A percentile compares a stretch with the other conserved stretches of the same genome.
phyloP scores from a whole-genome alignment of 108 stramenopile genomes.

The Conticribra weissflogii region DNA sequence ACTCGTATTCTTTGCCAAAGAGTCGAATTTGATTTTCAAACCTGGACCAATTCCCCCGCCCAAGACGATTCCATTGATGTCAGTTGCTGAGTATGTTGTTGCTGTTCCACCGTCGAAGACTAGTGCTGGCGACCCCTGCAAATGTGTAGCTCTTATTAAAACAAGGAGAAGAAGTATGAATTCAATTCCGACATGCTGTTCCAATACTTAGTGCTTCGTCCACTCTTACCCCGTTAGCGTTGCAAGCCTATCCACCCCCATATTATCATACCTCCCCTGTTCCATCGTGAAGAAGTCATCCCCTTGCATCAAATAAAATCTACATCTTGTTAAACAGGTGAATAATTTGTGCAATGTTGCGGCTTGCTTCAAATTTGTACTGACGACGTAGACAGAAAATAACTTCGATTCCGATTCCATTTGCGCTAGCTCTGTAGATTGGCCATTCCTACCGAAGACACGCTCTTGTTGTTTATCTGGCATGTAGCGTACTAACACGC shows the following conservation, averaged over 20 bases:
- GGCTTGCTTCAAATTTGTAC: conserved; percentile 56
- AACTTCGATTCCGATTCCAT: too few species aligned
- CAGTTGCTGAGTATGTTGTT: conserved; percentile 69
- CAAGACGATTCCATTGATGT: conserved; percentile 59
- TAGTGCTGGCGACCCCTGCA: conserved; percentile 52
- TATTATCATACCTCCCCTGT: conserved; percentile 64
- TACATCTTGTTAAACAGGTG: conserved; percentile 52
- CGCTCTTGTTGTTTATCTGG: too few species aligned
- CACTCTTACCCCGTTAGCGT: conserved; percentile 49
- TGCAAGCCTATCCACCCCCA: conserved; percentile 78
- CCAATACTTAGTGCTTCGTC: too few species aligned
- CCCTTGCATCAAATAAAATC: conserved; percentile 50
- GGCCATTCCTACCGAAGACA: too few species aligned
- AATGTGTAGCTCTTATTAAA: conserved; percentile 53
- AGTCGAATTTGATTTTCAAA: conserved; percentile 41
- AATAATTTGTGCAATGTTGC: conserved; percentile 41
- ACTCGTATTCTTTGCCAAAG: conserved; percentile 55
- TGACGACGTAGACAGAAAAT: conserved; percentile 59
- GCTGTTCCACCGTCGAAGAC: conserved; percentile 81
- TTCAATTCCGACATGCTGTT: too few species aligned
- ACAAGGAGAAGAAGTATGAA: too few species aligned
- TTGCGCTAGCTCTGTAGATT: too few species aligned
- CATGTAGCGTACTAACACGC: too few species aligned
- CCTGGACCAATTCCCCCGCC: conserved; percentile 83
- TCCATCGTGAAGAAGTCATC: conserved; percentile 68